Evolutionary conservation across 495 filamentous ascomycete genomes (phyloP).

Genomic region (Recurvomyces mirabilis): DNA sequence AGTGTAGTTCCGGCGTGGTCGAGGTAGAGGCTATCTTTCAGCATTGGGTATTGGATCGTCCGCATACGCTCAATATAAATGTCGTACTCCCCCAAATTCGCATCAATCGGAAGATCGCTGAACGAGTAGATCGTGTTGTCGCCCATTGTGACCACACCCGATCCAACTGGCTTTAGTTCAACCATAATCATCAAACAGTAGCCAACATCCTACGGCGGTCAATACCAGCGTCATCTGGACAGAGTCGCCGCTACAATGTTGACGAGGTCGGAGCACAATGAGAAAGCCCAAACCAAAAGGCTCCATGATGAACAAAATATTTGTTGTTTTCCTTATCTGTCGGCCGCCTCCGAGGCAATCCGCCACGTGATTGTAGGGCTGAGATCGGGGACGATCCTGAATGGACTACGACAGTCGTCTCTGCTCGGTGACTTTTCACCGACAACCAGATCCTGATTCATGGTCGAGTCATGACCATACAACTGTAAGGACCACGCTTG

Average conservation of each 20-base stretch:
- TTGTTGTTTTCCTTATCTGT: background rate
- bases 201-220: conserved; percentile 6
- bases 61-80: conserved; percentile 56
- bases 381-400: no score
- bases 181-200: conserved; percentile 10
- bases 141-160: no score
- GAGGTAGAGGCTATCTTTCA: conserved; percentile 60
- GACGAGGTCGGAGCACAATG: background rate
- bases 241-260: no score
- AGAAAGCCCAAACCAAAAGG: background rate
- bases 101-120: no score
- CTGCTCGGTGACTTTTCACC: no score
- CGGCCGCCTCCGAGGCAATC: background rate
- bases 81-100: conserved; percentile 44
- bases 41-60: conserved; percentile 66
- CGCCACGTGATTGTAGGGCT: no score
- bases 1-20: conserved; percentile 87
- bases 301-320: background rate
- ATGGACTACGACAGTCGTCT: no score
- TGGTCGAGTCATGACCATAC: no score
- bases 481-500: no score
- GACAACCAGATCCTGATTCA: no score
- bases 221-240: conserved; percentile 10
- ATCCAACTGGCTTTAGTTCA: conserved; percentile 1
- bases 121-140: no score